Conservation (phyloP, 2,329 filamentous ascomycete species). For the Fusarium mexicanum region DNA sequence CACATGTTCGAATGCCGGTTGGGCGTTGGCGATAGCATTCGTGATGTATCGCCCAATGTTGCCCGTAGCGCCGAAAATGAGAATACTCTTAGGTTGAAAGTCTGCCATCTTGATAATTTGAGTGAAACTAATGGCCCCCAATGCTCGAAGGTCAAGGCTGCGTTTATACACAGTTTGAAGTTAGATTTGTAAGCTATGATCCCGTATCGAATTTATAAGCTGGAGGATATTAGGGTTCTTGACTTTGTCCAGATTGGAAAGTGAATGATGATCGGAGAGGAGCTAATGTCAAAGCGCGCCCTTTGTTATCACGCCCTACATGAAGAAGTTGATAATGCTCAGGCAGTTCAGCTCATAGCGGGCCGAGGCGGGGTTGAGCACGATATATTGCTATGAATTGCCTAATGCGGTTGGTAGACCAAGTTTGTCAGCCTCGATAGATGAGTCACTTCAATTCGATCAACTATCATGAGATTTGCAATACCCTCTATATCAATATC, state of each 20-base stretch:
- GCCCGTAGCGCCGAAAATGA: constrained; percentile 53
- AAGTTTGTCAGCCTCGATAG: not conserved
- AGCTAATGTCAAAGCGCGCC: not conserved
- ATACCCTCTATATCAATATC: not conserved
- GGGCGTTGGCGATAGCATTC: constrained; percentile 48
- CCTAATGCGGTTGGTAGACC: not conserved
- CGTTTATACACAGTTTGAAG: not conserved
- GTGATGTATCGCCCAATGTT: constrained; percentile 55
- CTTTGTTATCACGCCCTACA: not conserved
- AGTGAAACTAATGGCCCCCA: not conserved
- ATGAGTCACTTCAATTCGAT: not conserved
- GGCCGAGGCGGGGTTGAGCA: not conserved
- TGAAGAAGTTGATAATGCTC: not conserved
- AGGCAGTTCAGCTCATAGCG: not conserved
- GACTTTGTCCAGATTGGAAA: not conserved
- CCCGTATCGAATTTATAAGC: not conserved
- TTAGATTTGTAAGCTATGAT: constrained; percentile 9
- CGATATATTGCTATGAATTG: not conserved
- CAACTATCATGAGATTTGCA: not conserved
- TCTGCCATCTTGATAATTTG: constrained; percentile 21
- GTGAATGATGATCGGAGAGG: not conserved
- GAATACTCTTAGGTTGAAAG: constrained; percentile 32
- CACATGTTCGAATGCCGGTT: constrained; percentile 47
- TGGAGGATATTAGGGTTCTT: not conserved
- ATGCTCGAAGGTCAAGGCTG: not conserved